Percentiles rank a stretch among this genome's conserved stretches.
Conservation (phyloP, 2,329 filamentous ascomycete species). For the Pestalotiopsis fici region DNA sequence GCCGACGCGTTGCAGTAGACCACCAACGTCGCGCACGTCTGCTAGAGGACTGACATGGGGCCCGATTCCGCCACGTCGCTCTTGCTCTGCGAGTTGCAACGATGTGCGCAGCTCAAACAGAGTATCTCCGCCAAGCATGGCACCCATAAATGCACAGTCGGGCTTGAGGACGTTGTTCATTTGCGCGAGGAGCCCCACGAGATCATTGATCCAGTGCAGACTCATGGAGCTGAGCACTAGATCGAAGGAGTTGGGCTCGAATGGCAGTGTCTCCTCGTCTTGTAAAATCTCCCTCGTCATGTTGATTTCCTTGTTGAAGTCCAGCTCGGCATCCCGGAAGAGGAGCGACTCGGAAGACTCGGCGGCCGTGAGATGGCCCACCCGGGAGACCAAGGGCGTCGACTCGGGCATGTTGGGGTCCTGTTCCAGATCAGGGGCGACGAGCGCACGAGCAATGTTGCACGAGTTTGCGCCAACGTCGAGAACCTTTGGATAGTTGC, state of each 20-base stretch:
- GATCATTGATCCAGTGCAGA: slow-evolving; percentile 97
- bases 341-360: slow-evolving; percentile 80
- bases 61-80: slow-evolving; percentile 86
- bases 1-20: slow-evolving; percentile 80
- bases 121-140: slow-evolving; percentile 95
- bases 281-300: slow-evolving; percentile 76
- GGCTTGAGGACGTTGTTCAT: slow-evolving; percentile 88
- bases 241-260: slow-evolving; percentile 77
- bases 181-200: slow-evolving; percentile 81
- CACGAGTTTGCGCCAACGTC: slow-evolving; percentile 96
- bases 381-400: slow-evolving; percentile 68
- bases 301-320: slow-evolving; percentile 73
- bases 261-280: slow-evolving; percentile 76
- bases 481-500: slow-evolving; percentile 79
- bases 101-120: slow-evolving; percentile 92
- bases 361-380: slow-evolving; percentile 75
- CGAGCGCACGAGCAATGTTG: slow-evolving; percentile 84
- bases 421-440: slow-evolving; percentile 67
- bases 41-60: slow-evolving; percentile 90
- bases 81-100: slow-evolving; percentile 87
- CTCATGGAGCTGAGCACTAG: slow-evolving; percentile 86
- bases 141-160: slow-evolving; percentile 87
- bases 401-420: slow-evolving; percentile 56
- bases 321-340: slow-evolving; percentile 73
- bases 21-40: slow-evolving; percentile 89